Conservation (phyloP, 2,329 filamentous ascomycete species). For the Fusarium piperis region DNA sequence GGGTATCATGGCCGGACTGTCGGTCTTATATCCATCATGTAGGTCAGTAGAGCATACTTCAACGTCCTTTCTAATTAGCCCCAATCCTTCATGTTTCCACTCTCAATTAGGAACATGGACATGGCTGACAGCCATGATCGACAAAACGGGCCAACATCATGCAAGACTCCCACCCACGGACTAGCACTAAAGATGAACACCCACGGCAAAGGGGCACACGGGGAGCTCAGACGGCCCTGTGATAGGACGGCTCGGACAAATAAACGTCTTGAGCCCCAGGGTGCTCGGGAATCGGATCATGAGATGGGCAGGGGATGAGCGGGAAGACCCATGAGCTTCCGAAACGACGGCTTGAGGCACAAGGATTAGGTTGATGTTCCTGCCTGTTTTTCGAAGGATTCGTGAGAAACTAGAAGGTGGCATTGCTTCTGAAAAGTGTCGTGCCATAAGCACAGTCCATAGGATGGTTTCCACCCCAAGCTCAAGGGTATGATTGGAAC, state of each 20-base stretch:
- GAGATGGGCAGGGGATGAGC: constrained; percentile 2
- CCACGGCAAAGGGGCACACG: background rate
- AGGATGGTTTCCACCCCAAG: background rate
- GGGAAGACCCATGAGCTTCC: constrained; percentile 16
- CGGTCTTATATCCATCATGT: constrained; percentile 2
- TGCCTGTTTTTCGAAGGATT: background rate
- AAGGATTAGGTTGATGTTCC: background rate
- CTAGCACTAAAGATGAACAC: constrained; percentile 2
- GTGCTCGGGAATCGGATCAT: constrained; percentile 13
- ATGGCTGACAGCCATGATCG: background rate
- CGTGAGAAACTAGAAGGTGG: background rate
- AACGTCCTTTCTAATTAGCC: background rate
- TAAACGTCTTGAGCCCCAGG: background rate
- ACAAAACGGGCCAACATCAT: background rate
- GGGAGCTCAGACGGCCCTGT: background rate
- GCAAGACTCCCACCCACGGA: background rate
- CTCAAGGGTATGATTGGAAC: background rate
- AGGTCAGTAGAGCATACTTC: background rate
- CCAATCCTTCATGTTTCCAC: background rate
- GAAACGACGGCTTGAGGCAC: constrained; percentile 23
- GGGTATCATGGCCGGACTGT: background rate
- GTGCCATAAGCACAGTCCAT: background rate
- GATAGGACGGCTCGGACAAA: constrained; percentile 16
- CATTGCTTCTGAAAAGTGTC: background rate
- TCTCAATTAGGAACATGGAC: background rate